Evolutionary conservation across 352 stramenopile genomes (phyloP), one percentile per base, ranked within the genome.

Genomic region (Phytophthora capsici): DNA sequence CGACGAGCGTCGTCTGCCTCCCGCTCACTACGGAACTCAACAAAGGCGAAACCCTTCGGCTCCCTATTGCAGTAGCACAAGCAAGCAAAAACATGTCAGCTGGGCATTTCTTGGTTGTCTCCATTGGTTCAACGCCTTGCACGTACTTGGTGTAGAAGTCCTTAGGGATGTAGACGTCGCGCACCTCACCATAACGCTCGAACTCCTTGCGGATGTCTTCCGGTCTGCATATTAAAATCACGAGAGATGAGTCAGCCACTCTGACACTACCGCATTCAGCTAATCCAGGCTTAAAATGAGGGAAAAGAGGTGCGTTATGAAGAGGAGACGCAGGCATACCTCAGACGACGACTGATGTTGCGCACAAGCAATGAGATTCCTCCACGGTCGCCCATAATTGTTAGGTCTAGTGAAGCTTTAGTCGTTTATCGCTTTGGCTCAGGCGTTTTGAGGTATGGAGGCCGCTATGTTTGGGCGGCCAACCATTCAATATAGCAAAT

Each of bases 111-210:
- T 49, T 43, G 25, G 0, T 10, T 63, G 20, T 37, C 16, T 34
- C 16, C 16, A 47, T 34, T 38, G 17, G n/a, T 6, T 32, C 8
- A 66, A 22, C 16, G 10, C 22, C 1, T n/a, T 45, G 9, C 13
- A 65, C 74, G 66, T 74, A 95, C 74, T 96, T 89, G 22, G 92
- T 98, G 78, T 98, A 90, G 62, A 86, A 98, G 69, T 98, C 93
- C 63, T 93, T 90, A 22, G 95, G 95, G 73, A 98, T 98, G 80
- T 98, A 98, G 32, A 98, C 93, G 73, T 98, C 95, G 40, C 94
- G 88, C 28, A 98, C 90, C 65, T 98, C 91, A 14, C 95, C 95
- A 61, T 96, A 98, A 44, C 91, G 83, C 51, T 96, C 91, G 69
- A 98, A 98, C 49, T 97, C 93, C 62, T 88, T 85, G 52, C 91